Percentiles rank a stretch among this genome's conserved stretches.
These are phyloP conservation scores for Vigna hirtella DNA, from an alignment of 306 rosid genomes.

Conservation along the genomic window DNA sequence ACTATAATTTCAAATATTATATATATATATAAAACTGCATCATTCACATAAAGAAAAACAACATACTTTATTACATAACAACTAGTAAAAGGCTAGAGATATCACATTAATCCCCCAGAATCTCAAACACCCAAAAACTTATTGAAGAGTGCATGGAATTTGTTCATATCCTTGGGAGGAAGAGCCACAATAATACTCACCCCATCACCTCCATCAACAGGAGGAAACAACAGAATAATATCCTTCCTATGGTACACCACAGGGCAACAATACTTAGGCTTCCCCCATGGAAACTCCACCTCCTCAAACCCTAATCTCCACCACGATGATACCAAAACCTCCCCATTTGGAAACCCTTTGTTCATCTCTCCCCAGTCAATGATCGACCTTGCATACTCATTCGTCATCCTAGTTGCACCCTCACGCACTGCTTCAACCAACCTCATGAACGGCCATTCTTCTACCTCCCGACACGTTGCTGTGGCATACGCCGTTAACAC, in stretches of 20 bases:
- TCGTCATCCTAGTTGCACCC: background rate
- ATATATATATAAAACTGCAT: no score
- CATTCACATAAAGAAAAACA: no score
- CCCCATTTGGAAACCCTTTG: conserved; percentile 8
- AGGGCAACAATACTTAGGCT: conserved; percentile 27
- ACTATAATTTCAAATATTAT: no score
- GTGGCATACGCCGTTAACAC: background rate
- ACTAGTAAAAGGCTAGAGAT: background rate
- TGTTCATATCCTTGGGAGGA: conserved; percentile 22
- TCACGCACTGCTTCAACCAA: background rate
- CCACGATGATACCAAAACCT: conserved; percentile 24
- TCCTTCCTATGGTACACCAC: conserved; percentile 21
- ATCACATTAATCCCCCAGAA: background rate
- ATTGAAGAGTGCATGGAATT: background rate
- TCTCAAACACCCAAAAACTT: background rate
- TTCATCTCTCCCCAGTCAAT: conserved; percentile 11
- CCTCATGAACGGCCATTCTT: background rate
- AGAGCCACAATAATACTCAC: conserved; percentile 22
- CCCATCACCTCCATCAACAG: background rate
- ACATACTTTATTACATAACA: background rate
- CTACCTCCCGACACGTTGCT: background rate
- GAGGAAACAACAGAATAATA: conserved; percentile 13
- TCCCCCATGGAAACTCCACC: conserved; percentile 15
- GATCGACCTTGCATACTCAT: conserved; percentile 19
- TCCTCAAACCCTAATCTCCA: conserved; percentile 27